Evolutionary conservation across 1,139 yeast genomes (phyloP), one percentile per base, ranked within the genome.

Genomic region (Nematodospora anomalae): DNA sequence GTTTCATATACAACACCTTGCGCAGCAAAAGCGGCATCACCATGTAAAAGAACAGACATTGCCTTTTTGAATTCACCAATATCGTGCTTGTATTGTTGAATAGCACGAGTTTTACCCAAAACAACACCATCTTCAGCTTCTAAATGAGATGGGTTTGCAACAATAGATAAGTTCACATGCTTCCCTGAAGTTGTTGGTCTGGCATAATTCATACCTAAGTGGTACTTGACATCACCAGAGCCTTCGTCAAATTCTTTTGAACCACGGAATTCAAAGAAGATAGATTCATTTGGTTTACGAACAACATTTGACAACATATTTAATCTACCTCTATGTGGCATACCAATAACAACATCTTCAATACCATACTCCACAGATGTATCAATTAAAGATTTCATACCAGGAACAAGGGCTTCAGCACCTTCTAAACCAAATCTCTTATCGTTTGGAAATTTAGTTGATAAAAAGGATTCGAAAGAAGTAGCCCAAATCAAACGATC

Each of bases 321-420:
- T 58, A 92, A 77, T 74, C 99, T 84, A 70, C 99, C 99, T 79
- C 99, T 88, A 69, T 92, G 98, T 41, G 99, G 97, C 98, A 92
- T 92, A 73, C 99, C 99, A 55, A 94, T 84, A 55, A 92, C 95
- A 45, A 92, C 80, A 61, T 92, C 97, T 67, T 90, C 97, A 41
- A 90, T 83, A 55, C 99, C 99, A 45, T 73, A 70, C 51, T 89
- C 97, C 37, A 90, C 97, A 31, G 96, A 79, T 47, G 90, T 82
- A 65, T 92, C 99, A 60, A 92, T 90, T 61, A 92, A 68, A 35
- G 97, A 86, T 72, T 92, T 92, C 77, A 92, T 83, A 71, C 97
- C 98, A 32, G 98, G 97, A 36, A 92, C 88, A 55, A 86, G 85
- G 32, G 96, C 74, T 70, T 92, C 99, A 48, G 95, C 95, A 72